phyloP scores from a whole-genome alignment of 1,139 yeast species.

The Scheffersomyces segobiensis region DNA sequence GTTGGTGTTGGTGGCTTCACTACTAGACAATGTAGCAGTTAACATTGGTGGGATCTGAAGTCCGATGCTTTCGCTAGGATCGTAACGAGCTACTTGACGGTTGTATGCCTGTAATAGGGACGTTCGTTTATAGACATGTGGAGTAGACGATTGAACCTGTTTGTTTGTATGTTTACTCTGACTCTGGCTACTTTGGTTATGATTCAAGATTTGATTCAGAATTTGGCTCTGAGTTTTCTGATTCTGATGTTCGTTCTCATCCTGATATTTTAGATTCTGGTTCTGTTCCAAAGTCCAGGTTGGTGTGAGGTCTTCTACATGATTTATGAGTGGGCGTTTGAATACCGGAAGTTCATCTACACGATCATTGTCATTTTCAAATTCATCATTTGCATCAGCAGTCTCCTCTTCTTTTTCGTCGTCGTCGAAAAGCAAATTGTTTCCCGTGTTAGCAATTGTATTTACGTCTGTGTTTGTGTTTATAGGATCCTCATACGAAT shows the following conservation, averaged over 20 bases:
- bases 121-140: conserved; percentile 27
- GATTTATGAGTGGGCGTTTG: not conserved
- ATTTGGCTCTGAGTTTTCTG: conserved; percentile 13
- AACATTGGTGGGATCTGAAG: conserved; percentile 24
- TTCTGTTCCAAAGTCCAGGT: not conserved
- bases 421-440: conserved; percentile 7
- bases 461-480: conserved; percentile 17
- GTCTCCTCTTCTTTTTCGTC: conserved; percentile 16
- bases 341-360: not conserved
- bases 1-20: conserved; percentile 7
- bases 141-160: conserved; percentile 35
- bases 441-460: conserved; percentile 16
- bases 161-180: conserved; percentile 12
- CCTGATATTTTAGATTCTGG: not conserved
- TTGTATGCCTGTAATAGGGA: conserved; percentile 10
- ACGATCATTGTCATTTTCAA: conserved; percentile 1
- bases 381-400: conserved; percentile 1
- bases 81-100: conserved; percentile 15
- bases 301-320: not conserved
- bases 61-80: conserved; percentile 26
- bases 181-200: conserved; percentile 16
- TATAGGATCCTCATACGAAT: conserved; percentile 56
- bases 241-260: not conserved
- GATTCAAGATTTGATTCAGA: conserved; percentile 5
- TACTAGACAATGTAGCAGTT: conserved; percentile 13